phyloP scores from a whole-genome alignment of 352 stramenopile genomes.

The Phytophthora tentaculata region DNA sequence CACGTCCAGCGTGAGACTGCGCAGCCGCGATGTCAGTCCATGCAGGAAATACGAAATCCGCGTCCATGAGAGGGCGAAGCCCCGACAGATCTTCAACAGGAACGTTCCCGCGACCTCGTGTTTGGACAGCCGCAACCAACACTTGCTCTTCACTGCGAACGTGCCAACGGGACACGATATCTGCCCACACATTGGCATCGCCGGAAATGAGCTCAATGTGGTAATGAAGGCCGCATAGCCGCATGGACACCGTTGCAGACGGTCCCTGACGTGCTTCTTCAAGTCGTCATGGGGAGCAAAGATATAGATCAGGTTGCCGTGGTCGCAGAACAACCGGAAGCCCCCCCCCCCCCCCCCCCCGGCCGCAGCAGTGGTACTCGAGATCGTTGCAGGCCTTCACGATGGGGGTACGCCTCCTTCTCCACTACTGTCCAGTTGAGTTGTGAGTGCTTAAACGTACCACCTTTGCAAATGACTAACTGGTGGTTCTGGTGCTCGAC shows the following conservation, averaged over 20 bases:
- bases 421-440: not conserved
- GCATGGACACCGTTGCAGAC: not conserved
- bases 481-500: not conserved
- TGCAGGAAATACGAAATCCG: too few relatives aligned
- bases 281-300: not conserved
- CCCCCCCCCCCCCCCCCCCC: too few relatives aligned
- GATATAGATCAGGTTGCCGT: not conserved
- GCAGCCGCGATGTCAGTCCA: too few relatives aligned
- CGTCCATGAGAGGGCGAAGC: too few relatives aligned
- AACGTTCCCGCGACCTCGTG: too few relatives aligned
- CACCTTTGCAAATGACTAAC: conserved; percentile 13
- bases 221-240: not conserved
- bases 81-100: not conserved
- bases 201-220: too few relatives aligned
- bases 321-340: not conserved
- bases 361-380: not conserved
- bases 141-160: not conserved
- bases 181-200: too few relatives aligned
- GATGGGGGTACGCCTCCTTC: too few relatives aligned
- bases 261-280: not conserved
- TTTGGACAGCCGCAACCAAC: not conserved
- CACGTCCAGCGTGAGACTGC: too few relatives aligned
- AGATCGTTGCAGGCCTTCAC: conserved; percentile 2
- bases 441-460: not conserved
- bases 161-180: too few relatives aligned